Base-by-base conservation (phyloP, 2,329 filamentous ascomycete genomes). In the Orbilia ellipsospora region DNA sequence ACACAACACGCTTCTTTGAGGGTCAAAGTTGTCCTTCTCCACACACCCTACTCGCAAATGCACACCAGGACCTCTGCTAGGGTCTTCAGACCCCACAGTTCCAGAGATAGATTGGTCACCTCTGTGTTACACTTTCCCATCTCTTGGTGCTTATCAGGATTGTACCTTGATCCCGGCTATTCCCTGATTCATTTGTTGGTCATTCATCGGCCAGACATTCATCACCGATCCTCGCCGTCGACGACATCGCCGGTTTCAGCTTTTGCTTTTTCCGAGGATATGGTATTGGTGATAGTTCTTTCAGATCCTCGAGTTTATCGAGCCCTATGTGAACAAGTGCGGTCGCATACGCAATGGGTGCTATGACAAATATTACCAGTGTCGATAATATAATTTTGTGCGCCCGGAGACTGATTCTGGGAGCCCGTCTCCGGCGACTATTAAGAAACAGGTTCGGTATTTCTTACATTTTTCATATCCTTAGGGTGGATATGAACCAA, bases 321-420 rank as follows among this genome's bases (percentile, higher is more conserved):
- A 74, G 45, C 18, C 26, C 40, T 26, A 68, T 74, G 13, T 74
- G 51, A 36, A 68, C 8, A 7, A 40, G 12, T n/a, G 42, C 68
- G 23, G 63, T 36, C 31, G 56, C 44, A 36, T 56, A 51, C 10
- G 70, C 57, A 44, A 74, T 56, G n/a, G 63, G 70, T n/a, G 28
- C 52, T 28, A 74, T 36, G 8, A 68, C 20, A n/a, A 63, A 57
- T 42, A 74, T 42, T 10, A 68, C 40, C 5, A 63, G 48, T 50
- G 52, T 59, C 15, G 20, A 18, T 12, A 74, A 52, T 16, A 64
- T 51, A 23, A 54, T 26, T 18, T 55, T 73, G n/a, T 73, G 62
- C 23, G 45, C 63, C 62, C 56, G 42, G 16, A 73, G 69, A 50
- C 69, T 73, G 45, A 40, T 23, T 40, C 59, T 18, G 36, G 59